These are phyloP conservation scores for Prunus fruticosa DNA, from an alignment of 306 rosid genomes.

Conservation along the genomic window DNA sequence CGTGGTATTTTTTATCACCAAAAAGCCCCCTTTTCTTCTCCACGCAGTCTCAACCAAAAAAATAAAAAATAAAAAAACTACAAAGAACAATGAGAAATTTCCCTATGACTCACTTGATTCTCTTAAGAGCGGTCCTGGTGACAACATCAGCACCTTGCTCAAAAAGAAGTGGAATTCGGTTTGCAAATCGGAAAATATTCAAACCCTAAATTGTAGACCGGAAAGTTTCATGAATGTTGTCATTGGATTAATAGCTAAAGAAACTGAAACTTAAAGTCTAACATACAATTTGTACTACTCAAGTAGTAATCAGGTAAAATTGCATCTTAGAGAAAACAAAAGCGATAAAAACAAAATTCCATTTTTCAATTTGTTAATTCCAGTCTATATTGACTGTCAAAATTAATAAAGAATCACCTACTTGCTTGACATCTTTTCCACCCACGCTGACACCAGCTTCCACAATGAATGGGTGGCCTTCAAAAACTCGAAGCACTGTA, in stretches of 20 bases:
- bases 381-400: neutral
- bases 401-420: constrained; percentile 29
- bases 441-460: constrained; percentile 98
- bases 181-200: constrained; percentile 94
- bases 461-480: constrained; percentile 95
- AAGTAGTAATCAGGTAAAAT: constrained; percentile 3
- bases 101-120: constrained; percentile 67
- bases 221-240: constrained; percentile 13
- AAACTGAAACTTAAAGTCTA: neutral
- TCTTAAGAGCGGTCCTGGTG: constrained; percentile 87
- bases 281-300: neutral
- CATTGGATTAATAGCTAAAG: neutral
- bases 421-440: constrained; percentile 94
- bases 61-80: neutral
- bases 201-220: constrained; percentile 62
- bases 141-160: constrained; percentile 99
- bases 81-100: constrained; percentile 4
- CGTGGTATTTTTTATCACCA: neutral
- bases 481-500: constrained; percentile 86
- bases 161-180: constrained; percentile 97
- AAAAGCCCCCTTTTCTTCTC: neutral
- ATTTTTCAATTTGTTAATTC: neutral
- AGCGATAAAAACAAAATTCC: neutral
- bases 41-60: neutral
- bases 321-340: neutral